Conservation (phyloP, 2,329 filamentous ascomycete species). For the Ascochyta fabae region DNA sequence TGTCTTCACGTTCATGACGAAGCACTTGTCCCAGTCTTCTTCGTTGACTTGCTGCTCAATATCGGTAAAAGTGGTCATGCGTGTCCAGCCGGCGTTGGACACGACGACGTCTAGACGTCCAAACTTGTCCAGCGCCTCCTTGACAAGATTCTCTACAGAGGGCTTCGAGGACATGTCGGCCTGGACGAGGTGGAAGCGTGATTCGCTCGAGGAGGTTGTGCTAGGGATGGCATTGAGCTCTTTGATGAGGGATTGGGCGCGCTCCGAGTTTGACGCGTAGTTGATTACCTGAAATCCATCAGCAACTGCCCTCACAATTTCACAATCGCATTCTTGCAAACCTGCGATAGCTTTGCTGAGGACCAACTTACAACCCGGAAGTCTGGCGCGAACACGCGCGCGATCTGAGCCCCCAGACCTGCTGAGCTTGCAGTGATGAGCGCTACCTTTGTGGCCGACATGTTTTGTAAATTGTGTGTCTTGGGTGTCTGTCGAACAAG, state of each 20-base stretch:
- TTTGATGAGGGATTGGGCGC: constrained; percentile 50
- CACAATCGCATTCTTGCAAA: too few relatives aligned
- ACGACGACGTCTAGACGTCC: constrained; percentile 58
- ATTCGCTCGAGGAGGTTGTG: constrained; percentile 36
- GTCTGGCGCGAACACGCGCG: constrained; percentile 55
- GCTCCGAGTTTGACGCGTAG: constrained; percentile 54
- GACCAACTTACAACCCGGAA: constrained; percentile 51
- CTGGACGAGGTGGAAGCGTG: constrained; percentile 53
- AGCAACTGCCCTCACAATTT: not conserved
- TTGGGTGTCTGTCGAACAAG: not conserved
- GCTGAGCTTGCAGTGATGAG: constrained; percentile 58
- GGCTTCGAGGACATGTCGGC: constrained; percentile 54
- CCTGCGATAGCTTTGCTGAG: too few relatives aligned
- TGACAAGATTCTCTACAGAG: constrained; percentile 52
- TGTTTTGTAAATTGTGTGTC: constrained; percentile 22
- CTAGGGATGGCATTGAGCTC: constrained; percentile 51
- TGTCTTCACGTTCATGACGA: constrained; percentile 65
- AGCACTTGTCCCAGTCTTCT: constrained; percentile 71
- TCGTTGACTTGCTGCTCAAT: constrained; percentile 64
- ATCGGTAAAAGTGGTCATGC: constrained; percentile 64
- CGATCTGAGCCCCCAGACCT: constrained; percentile 56
- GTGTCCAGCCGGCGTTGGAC: constrained; percentile 66
- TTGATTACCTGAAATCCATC: constrained; percentile 51
- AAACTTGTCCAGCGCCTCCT: constrained; percentile 54
- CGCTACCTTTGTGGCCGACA: constrained; percentile 53